Percentiles rank a stretch among this genome's conserved stretches.
phyloP scores from a whole-genome alignment of 345 rosid species.

The Moricandia moricandioides region DNA sequence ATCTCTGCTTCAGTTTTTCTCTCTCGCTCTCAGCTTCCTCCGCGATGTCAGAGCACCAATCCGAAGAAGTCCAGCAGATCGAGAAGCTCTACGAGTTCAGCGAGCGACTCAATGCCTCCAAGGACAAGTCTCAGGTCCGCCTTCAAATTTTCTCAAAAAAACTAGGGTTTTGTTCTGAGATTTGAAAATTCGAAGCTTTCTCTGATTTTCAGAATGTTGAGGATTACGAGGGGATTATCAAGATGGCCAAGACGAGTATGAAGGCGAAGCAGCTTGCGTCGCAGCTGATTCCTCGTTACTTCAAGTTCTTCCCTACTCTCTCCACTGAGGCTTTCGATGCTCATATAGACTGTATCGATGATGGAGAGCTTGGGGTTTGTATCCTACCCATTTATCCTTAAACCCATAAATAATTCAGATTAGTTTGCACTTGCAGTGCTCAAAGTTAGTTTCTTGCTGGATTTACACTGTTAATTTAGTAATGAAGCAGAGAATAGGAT shows the following conservation, averaged over 20 bases:
- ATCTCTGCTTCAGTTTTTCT: slow-evolving; percentile 21
- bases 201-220: slow-evolving; percentile 52
- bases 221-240: slow-evolving; percentile 87
- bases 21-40: slow-evolving; percentile 40
- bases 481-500: not conserved
- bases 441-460: slow-evolving; percentile 6
- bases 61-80: slow-evolving; percentile 73
- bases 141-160: too few relatives aligned
- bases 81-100: slow-evolving; percentile 98
- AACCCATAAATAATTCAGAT: not conserved
- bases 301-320: slow-evolving; percentile 90
- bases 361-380: slow-evolving; percentile 88
- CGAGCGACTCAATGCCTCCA: slow-evolving; percentile 56
- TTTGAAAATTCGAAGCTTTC: not conserved
- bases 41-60: slow-evolving; percentile 57
- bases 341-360: slow-evolving; percentile 87
- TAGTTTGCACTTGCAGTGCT: not conserved
- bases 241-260: slow-evolving; percentile 65
- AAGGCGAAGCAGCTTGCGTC: slow-evolving; percentile 96
- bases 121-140: too few relatives aligned
- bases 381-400: not conserved
- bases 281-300: slow-evolving; percentile 96
- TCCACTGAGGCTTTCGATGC: slow-evolving; percentile 64
- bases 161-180: too few relatives aligned
- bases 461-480: not conserved